phyloP scores from a whole-genome alignment of 129 eudicot species.

The Tagetes patula region DNA sequence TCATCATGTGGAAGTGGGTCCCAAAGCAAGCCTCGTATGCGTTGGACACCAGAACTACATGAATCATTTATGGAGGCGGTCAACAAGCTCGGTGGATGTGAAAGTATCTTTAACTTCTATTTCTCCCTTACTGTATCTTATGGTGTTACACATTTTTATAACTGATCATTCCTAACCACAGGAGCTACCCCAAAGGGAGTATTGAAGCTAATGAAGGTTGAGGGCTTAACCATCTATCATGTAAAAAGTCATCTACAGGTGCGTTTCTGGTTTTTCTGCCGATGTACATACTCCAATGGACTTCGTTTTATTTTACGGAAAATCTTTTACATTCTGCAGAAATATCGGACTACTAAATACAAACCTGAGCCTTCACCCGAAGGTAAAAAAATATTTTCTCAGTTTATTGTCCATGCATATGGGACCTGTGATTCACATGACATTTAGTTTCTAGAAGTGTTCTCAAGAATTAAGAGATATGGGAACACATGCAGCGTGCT shows the following conservation, averaged over 20 bases:
- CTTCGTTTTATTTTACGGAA: constrained; percentile 12
- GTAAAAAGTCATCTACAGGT: constrained; percentile 97
- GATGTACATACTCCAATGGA: constrained; percentile 7
- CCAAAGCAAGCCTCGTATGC: constrained; percentile 92
- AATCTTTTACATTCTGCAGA: constrained; percentile 48
- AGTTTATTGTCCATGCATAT: not conserved
- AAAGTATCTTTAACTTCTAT: no score
- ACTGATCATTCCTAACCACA: no score
- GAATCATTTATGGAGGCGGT: constrained; percentile 85
- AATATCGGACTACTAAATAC: constrained; percentile 93
- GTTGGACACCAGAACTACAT: constrained; percentile 97
- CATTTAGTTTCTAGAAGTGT: not conserved
- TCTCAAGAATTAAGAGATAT: not conserved
- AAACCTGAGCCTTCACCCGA: constrained; percentile 75
- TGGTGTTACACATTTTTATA: no score
- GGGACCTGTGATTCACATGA: not conserved
- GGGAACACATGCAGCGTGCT: not conserved
- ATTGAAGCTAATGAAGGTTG: constrained; percentile 89
- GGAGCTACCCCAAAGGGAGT: constrained; percentile 97
- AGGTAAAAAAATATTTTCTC: constrained; percentile 39
- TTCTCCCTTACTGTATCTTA: no score
- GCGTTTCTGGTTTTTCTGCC: constrained; percentile 21
- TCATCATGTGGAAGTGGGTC: no score
- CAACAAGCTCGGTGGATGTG: constrained; percentile 83
- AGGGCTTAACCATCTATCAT: constrained; percentile 87